These are phyloP conservation scores for Debaryomycetaceae sp. DNA, from an alignment of 1,139 yeast genomes.

Conservation along the genomic window DNA sequence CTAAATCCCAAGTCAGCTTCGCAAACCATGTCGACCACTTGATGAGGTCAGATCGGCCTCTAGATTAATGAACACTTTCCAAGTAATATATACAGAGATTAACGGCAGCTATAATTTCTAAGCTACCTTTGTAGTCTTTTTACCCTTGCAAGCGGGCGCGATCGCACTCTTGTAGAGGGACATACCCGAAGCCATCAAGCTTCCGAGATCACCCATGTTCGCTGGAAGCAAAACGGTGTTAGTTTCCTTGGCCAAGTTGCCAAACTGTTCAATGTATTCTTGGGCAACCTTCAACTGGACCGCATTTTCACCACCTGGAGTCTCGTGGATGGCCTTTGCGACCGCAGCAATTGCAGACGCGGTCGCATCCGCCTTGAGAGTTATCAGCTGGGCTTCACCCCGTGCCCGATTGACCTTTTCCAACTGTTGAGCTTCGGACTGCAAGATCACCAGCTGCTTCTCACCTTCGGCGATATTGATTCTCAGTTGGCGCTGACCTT, in stretches of 20 bases:
- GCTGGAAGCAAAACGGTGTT: conserved; percentile 73
- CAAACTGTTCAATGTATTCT: conserved; percentile 73
- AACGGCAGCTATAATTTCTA: conserved; percentile 1
- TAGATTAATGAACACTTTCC: background rate
- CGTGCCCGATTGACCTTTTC: conserved; percentile 54
- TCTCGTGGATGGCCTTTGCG: conserved; percentile 55
- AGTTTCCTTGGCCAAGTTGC: conserved; percentile 71
- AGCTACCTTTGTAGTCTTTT: conserved; percentile 2
- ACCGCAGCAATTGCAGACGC: conserved; percentile 58
- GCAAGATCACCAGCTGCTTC: conserved; percentile 55
- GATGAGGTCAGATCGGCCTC: background rate
- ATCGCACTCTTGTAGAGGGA: conserved; percentile 53
- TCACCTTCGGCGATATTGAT: conserved; percentile 81
- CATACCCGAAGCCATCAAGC: conserved; percentile 69
- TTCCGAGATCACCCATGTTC: conserved; percentile 63
- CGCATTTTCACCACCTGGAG: conserved; percentile 68
- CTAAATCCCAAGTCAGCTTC: background rate
- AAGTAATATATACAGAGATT: conserved; percentile 1
- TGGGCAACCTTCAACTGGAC: conserved; percentile 74
- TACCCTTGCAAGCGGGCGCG: conserved; percentile 4
- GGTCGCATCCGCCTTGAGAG: conserved; percentile 63
- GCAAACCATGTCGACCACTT: no score
- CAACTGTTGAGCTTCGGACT: conserved; percentile 58
- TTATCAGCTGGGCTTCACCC: conserved; percentile 62
- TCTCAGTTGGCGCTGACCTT: conserved; percentile 69